Conservation (phyloP, 2,329 filamentous ascomycete species). For the Plectosphaerella sp. region DNA sequence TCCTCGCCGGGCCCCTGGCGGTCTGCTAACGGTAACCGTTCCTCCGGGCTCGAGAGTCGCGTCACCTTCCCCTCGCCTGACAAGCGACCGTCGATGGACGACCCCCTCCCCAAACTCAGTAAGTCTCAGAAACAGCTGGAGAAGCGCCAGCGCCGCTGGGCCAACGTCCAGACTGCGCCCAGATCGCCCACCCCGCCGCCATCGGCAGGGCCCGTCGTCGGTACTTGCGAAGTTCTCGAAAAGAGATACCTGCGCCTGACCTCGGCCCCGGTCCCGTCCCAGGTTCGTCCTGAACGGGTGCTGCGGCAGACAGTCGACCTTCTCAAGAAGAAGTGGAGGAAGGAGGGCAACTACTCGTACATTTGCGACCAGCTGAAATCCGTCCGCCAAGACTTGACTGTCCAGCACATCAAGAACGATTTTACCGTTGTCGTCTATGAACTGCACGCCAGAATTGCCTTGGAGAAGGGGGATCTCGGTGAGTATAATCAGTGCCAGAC, state of each 20-base stretch:
- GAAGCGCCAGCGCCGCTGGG: constrained; percentile 83
- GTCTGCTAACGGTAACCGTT: constrained; percentile 53
- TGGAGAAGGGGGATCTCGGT: constrained; percentile 99
- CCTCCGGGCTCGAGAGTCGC: constrained; percentile 64
- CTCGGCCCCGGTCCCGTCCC: constrained; percentile 79
- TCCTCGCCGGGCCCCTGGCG: constrained; percentile 65
- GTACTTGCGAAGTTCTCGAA: constrained; percentile 78
- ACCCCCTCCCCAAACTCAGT: constrained; percentile 55
- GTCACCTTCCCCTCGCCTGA: constrained; percentile 58
- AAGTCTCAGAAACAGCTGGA: constrained; percentile 82
- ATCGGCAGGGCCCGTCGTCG: constrained; percentile 70
- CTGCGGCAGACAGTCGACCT: constrained; percentile 81
- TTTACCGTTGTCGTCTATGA: constrained; percentile 97
- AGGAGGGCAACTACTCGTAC: constrained; percentile 91
- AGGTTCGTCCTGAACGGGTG: constrained; percentile 78
- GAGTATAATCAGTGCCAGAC: constrained; percentile 99
- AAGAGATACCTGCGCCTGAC: constrained; percentile 95
- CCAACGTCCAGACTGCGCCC: constrained; percentile 53
- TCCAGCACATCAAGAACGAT: constrained; percentile 93
- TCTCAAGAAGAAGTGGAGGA: constrained; percentile 90
- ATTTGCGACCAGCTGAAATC: constrained; percentile 99
- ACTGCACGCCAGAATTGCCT: constrained; percentile 92
- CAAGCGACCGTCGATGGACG: constrained; percentile 38
- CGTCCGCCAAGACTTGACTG: constrained; percentile 93
- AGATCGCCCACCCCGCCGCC: constrained; percentile 54